Base-by-base conservation (phyloP, 768 basidiomycete species). In the Daedaleopsis nitida region DNA sequence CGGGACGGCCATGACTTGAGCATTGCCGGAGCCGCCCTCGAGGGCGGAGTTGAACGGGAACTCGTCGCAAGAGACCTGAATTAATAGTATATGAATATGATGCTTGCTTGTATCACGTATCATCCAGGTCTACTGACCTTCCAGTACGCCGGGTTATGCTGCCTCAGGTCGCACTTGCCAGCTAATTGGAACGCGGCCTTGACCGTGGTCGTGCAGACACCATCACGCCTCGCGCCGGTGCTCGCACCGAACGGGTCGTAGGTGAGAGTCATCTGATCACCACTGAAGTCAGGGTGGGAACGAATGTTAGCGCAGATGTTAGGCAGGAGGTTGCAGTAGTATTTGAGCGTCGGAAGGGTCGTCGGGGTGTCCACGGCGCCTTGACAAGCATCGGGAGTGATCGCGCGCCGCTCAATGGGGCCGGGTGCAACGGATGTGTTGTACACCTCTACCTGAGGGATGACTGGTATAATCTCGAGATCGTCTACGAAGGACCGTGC, bases 51-150 rank as follows among this genome's bases (percentile, higher is more conserved):
- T 59, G 51, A 59, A 59, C 5, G 58, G 58, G 43, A 59, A 59
- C 43, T 59, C 58, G 43, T 59, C 58, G 43, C 58, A 59, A 1
- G 58, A 59, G 3, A 59, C 43, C 58, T 59, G n/a, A 12, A n/a
- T n/a, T n/a, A n/a, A n/a, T n/a, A n/a, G n/a, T n/a, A n/a, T n/a
- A n/a, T n/a, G n/a, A n/a, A n/a, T n/a, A n/a, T n/a, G n/a, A n/a
- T n/a, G n/a, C n/a, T n/a, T n/a, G n/a, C n/a, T n/a, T n/a, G n/a
- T n/a, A n/a, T n/a, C n/a, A n/a, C n/a, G n/a, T n/a, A n/a, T n/a
- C n/a, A n/a, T n/a, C n/a, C n/a, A n/a, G n/a, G n/a, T n/a, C 13
- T 16, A 23, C 50, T 9, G 12, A 59, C 58, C 32, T 53, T 44
- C 58, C 58, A 59, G 19, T 45, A 45, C 12, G n/a, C 19, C 8